Evolutionary conservation across 2,329 filamentous ascomycete genomes (phyloP).

Genomic region (Cladophialophora chaetospira): DNA sequence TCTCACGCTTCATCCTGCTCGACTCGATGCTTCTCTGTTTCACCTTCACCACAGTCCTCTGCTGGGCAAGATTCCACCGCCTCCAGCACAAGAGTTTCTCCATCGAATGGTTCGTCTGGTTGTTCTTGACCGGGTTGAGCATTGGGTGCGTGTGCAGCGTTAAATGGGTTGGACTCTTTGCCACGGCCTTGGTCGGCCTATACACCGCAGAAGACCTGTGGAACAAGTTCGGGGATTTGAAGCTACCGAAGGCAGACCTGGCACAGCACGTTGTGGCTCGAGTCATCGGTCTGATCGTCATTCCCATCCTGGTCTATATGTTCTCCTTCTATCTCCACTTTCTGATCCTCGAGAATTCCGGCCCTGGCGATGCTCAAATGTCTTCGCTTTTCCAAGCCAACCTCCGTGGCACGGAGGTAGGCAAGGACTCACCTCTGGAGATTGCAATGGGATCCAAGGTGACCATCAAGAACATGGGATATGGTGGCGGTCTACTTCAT

Average conservation of each 20-base stretch:
- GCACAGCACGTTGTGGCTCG: slow-evolving; percentile 78
- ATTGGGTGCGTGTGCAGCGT: slow-evolving; percentile 98
- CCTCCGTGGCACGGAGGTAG: slow-evolving; percentile 87
- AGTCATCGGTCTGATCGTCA: slow-evolving; percentile 80
- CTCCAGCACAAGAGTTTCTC: slow-evolving; percentile 84
- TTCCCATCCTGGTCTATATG: slow-evolving; percentile 90
- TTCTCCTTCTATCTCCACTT: slow-evolving; percentile 96
- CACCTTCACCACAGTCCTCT: slow-evolving; percentile 95
- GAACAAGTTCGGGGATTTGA: slow-evolving; percentile 94
- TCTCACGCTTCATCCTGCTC: slow-evolving; percentile 95
- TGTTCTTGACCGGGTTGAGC: slow-evolving; percentile 88
- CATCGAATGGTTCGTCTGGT: slow-evolving; percentile 90
- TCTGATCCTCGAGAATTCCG: slow-evolving; percentile 86
- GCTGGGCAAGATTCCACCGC: slow-evolving; percentile 95
- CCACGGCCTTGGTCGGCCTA: slow-evolving; percentile 88
- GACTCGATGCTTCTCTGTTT: slow-evolving; percentile 99
- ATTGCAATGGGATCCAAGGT: slow-evolving; percentile 84
- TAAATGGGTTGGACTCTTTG: slow-evolving; percentile 96
- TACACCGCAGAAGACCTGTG: slow-evolving; percentile 97
- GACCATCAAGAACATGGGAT: slow-evolving; percentile 99
- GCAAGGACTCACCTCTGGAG: slow-evolving; percentile 90
- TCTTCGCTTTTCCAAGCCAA: slow-evolving; percentile 99
- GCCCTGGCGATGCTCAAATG: slow-evolving; percentile 99
- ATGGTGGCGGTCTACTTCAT: slow-evolving; percentile 78
- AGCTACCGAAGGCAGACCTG: slow-evolving; percentile 78